Conservation (phyloP, 1,284 basidiomycete species). For the Cryptococcus sp. region DNA sequence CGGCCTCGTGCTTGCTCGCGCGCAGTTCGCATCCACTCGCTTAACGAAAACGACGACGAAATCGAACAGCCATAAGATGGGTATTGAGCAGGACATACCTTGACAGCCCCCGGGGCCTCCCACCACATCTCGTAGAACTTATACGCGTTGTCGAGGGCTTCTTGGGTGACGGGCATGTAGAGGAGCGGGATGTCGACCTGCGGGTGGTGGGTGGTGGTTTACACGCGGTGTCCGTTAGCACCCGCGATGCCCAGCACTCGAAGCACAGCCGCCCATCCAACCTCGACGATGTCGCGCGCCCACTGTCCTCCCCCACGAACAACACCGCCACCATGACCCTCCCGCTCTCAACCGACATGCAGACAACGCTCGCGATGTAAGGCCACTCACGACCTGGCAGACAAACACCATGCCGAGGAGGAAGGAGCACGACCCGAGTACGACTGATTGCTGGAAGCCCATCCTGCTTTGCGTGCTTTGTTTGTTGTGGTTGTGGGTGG, state of each 20-base stretch:
- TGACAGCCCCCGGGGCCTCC: slow-evolving; percentile 77
- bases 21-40: not conserved
- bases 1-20: not conserved
- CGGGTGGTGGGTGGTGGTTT: too few relatives aligned
- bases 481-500: not conserved
- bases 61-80: not conserved
- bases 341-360: not conserved
- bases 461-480: slow-evolving; percentile 51
- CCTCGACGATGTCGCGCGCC: not conserved
- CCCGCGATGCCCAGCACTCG: too few relatives aligned
- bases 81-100: slow-evolving; percentile 55
- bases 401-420: slow-evolving; percentile 84
- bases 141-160: slow-evolving; percentile 68
- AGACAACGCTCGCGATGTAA: not conserved
- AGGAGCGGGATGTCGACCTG: slow-evolving; percentile 80
- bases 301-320: not conserved
- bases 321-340: not conserved
- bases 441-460: slow-evolving; percentile 79
- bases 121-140: slow-evolving; percentile 86
- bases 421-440: slow-evolving; percentile 77
- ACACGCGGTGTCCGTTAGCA: too few relatives aligned
- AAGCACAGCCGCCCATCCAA: too few relatives aligned
- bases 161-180: slow-evolving; percentile 61
- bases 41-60: not conserved
- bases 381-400: slow-evolving; percentile 56